Evolutionary conservation across 2,329 filamentous ascomycete genomes (phyloP), one percentile per base, ranked within the genome.

Genomic region (Clarireedia monteithiana): DNA sequence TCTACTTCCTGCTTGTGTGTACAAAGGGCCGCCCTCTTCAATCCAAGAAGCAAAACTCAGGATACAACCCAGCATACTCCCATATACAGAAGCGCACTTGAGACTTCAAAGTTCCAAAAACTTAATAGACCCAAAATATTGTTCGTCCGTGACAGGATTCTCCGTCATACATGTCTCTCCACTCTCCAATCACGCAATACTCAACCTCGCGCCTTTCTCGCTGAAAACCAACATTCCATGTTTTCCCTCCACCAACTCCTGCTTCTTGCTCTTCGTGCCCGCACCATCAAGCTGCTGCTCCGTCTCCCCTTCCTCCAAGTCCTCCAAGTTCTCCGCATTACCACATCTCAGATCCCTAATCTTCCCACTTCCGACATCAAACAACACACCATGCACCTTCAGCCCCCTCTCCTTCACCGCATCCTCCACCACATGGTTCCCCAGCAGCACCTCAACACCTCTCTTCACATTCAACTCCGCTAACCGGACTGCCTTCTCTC

Each of bases 381-480:
- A 92, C 14, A 95, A 75, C 53, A 85, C 77, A n/a, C 88, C 89
- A 69, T 94, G 88, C 5, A 95, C 79, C 71, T 85, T 74, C 44
- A 95, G 71, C 1, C 85, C 86, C 27, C 87, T 77, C 64, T 89
- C 83, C 61, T 75, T 71, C 58, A 91, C 81, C 26, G 87, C 89
- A 59, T 88, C 84, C 65, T 84, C 77, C 30, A 95, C 79, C 24
- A 81, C 79, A 50, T 78, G 75, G 70, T 90, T 91, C 67, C 82
- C 77, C 74, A 85, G 80, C 56, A 94, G 71, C 20, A 82, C 79
- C 62, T 83, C 75, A 57, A 92, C 76, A 24, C 87, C 85, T 36
- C 79, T 75, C 63, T 83, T 75, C 17, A 95, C 87, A 68, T 94
- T 94, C 65, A 91, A 73, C 74, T 92, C 87, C 5, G 86, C 85